Conservation (phyloP, 2,329 filamentous ascomycete genomes). For the Tolypocladium pustulatum region DNA sequence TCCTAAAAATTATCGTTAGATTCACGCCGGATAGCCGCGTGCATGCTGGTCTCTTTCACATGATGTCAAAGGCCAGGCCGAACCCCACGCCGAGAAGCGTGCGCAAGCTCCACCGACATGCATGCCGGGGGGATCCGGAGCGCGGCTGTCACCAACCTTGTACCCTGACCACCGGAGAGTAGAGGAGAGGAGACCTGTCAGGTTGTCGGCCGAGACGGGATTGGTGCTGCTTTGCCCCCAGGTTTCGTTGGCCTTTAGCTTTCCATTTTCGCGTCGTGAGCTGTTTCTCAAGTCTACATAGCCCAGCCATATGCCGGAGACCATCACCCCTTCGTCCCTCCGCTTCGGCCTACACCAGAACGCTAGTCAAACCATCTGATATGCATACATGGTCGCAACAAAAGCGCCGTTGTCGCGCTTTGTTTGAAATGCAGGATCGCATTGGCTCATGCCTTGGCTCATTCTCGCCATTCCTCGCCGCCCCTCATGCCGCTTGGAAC, state of each 20-base stretch:
- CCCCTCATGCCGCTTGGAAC: constrained; percentile 28
- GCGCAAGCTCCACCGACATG: not conserved
- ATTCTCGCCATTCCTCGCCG: constrained; percentile 38
- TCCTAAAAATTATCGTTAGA: not conserved
- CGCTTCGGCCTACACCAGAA: not conserved
- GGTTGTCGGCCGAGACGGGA: not conserved
- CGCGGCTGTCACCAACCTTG: not conserved
- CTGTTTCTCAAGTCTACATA: not conserved
- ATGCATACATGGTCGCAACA: not conserved
- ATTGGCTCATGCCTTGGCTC: constrained; percentile 3
- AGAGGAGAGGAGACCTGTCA: not conserved
- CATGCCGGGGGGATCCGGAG: not conserved
- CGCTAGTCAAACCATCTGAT: not conserved
- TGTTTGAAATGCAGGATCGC: not conserved
- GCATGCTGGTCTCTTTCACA: not conserved
- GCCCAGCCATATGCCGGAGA: not conserved
- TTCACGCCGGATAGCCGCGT: not conserved
- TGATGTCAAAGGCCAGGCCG: not conserved
- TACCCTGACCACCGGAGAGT: not conserved
- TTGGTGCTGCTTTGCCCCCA: not conserved
- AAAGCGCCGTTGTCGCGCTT: not conserved
- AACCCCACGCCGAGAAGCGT: not conserved
- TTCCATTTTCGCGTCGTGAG: not conserved
- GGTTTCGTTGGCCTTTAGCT: not conserved
- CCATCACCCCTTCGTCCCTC: not conserved